Percentiles rank a stretch among this genome's conserved stretches.
Conservation (phyloP, 192 early-diverging fungal species). For the Linnemannia elongata region DNA sequence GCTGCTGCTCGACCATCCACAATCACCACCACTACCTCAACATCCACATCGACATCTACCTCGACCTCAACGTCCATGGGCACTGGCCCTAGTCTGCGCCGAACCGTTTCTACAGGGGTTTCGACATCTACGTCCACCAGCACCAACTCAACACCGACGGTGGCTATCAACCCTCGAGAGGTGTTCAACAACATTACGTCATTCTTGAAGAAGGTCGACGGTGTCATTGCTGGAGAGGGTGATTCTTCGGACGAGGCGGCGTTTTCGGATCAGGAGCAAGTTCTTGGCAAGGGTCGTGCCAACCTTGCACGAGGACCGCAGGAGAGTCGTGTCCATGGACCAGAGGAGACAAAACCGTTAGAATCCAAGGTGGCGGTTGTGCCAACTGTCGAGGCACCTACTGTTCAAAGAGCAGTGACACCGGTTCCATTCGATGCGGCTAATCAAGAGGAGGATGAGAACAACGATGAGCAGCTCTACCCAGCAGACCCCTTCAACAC, state of each 20-base stretch:
- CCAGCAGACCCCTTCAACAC: slow-evolving; percentile 19
- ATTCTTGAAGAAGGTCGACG: slow-evolving; percentile 45
- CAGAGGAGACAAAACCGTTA: background rate
- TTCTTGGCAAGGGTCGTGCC: background rate
- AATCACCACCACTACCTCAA: background rate
- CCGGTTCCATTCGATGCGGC: background rate
- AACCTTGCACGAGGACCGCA: background rate
- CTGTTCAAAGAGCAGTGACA: background rate
- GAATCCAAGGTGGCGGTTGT: background rate
- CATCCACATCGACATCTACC: background rate
- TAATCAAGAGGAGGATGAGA: background rate
- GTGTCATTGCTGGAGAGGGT: slow-evolving; percentile 34
- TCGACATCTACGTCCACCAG: slow-evolving; percentile 14
- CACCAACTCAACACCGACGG: background rate
- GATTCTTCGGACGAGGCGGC: slow-evolving; percentile 30
- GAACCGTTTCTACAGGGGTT: slow-evolving; percentile 18
- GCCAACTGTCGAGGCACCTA: background rate
- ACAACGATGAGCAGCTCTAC: background rate
- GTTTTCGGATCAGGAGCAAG: slow-evolving; percentile 9
- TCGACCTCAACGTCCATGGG: background rate
- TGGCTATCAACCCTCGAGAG: slow-evolving; percentile 16
- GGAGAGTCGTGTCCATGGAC: background rate
- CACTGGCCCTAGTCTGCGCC: background rate
- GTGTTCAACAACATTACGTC: slow-evolving; percentile 36
- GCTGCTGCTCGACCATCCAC: background rate